These are phyloP conservation scores for Auriscalpium orientale DNA, from an alignment of 768 basidiomycete genomes.

Conservation along the genomic window DNA sequence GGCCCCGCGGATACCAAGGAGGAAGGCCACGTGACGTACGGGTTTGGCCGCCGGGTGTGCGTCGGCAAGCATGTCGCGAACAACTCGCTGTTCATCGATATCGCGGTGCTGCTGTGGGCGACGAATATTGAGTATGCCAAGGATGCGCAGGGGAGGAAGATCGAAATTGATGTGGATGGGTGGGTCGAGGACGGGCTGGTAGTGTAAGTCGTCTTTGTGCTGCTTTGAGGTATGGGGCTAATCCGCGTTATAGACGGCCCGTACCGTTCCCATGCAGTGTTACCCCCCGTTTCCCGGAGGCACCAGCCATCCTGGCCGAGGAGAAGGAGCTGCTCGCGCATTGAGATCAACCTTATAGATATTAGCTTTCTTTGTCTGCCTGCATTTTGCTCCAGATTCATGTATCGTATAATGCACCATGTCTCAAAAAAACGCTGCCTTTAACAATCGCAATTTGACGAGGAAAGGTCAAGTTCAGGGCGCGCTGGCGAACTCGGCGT, in stretches of 20 bases:
- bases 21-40: constrained; percentile 7
- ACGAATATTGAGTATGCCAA: neutral
- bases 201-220: neutral
- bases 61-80: constrained; percentile 8
- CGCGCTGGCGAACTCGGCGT: no score
- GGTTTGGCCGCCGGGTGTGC: constrained; percentile 6
- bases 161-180: constrained; percentile 7
- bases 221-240: neutral
- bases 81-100: constrained; percentile 9
- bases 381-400: no score
- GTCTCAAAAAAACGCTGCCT: no score
- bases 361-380: no score
- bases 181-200: constrained; percentile 8
- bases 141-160: neutral
- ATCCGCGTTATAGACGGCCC: neutral
- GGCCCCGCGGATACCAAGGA: constrained; percentile 5
- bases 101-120: constrained; percentile 5
- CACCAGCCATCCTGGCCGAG: neutral
- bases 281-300: neutral
- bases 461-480: no score
- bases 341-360: neutral
- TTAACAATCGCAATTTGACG: no score
- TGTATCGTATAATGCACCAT: no score
- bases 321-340: neutral
- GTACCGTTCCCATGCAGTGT: neutral